Base-by-base conservation (phyloP, 768 basidiomycete genomes). In the Russula emetica region DNA sequence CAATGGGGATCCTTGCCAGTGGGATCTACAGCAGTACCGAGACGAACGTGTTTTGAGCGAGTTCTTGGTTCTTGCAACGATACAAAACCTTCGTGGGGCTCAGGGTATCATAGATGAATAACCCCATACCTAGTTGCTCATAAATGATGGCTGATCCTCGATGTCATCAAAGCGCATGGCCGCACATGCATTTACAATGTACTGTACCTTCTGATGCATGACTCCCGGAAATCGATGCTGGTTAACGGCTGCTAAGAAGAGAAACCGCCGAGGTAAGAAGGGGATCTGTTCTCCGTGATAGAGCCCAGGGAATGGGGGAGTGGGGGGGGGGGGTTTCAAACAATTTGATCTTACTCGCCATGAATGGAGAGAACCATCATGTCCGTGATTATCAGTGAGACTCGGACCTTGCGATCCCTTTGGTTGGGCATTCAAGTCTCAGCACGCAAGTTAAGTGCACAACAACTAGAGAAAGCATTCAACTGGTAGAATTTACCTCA, bases 11-110 rank as follows among this genome's bases (percentile, higher is more conserved):
- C 49, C 5, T 14, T 80, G 36, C 36, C 36, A 13, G 13, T 80
- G 69, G 83, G 78, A 72, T 92, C 85, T 67, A 91, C 92, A 28
- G 91, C 88, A 24, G 92, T 89, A 74, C 94, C 87, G 64, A 96
- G 82, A 73, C 95, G 93, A 67, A 94, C 85, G 78, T 90, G 92
- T 76, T 94, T 94, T 22, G 89, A 92, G 13, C 92, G 91, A 53
- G 38, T 40, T 40, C 38, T 38, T 5, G 16, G n/a, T n/a, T n/a
- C n/a, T n/a, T 36, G 36, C 38, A 40, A 18, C 6, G 38, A 40
- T 40, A 40, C 16, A 18, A 18, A 18, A 18, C 16, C 14, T 40
- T 40, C 16, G 38, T 18, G 38, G 38, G 32, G 38, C 38, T 16
- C 6, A 40, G 38, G 38, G 38, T 38, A 38, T 38, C 38, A 16